Evolutionary conservation across 148 eudicot genomes (phyloP).

Genomic region (Arbutus unedo): DNA sequence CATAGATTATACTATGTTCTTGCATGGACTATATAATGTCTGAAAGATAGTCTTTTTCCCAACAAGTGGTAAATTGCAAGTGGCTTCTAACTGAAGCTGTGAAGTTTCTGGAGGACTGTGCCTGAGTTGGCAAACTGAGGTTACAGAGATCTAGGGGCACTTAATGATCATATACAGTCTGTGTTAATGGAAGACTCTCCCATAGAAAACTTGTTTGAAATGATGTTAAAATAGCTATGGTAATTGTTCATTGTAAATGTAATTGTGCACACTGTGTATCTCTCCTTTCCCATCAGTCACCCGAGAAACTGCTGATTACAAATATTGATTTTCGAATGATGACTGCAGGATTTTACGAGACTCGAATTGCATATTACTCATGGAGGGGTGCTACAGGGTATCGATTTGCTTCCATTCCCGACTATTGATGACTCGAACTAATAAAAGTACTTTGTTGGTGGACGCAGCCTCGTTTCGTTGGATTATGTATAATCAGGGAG

Average conservation of each 20-base stretch:
- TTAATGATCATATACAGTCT: neutral
- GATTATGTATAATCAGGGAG: neutral
- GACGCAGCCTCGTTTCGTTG: neutral
- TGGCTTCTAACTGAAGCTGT: neutral
- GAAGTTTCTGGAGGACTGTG: neutral
- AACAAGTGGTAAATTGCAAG: neutral
- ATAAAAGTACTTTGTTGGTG: neutral
- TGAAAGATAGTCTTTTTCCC: neutral
- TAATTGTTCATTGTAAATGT: neutral
- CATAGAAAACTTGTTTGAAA: neutral
- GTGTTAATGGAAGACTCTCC: neutral
- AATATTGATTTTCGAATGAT: slow-evolving; percentile 15
- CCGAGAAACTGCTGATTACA: neutral
- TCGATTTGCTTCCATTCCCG: slow-evolving; percentile 85
- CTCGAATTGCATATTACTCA: slow-evolving; percentile 91
- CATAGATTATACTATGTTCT: neutral
- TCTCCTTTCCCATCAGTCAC: neutral
- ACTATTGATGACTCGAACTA: slow-evolving; percentile 37
- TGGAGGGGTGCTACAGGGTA: slow-evolving; percentile 98
- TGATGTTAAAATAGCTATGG: neutral
- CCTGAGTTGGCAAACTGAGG: slow-evolving; percentile 1
- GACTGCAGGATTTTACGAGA: slow-evolving; percentile 85
- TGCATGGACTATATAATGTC: neutral
- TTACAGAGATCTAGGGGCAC: neutral
- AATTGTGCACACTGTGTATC: neutral